Evolutionary conservation across 2,329 filamentous ascomycete species (phyloP), one percentile per base, ranked within the genome.

Genomic region (Trichoderma harzianum): DNA sequence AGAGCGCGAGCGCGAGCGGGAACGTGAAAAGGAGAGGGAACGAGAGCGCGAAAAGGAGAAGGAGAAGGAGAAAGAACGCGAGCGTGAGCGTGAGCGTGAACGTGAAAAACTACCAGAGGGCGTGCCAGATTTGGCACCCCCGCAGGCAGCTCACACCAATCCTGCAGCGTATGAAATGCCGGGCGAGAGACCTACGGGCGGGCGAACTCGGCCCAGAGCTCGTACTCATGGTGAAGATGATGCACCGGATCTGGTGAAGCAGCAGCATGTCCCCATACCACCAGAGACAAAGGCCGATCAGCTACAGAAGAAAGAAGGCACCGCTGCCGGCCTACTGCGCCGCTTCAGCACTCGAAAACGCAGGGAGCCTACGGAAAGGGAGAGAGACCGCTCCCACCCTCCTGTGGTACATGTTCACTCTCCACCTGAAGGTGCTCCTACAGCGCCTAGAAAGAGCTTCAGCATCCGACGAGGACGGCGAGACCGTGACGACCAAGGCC

Each of bases 221-320:
- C 89, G 96, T 75, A 98, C 96, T 0, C 95, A 98, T 78, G 96
- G 95, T 18, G 96, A 98, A 81, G 95, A 98, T 74, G 96, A 99
- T 72, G 88, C 93, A 12, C 87, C 91, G 0, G 93, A 97, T 63
- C 87, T 72, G 51, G 75, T 75, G 30, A 82, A 79, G 64, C 78
- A 76, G 32, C 65, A 74, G 1, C 75, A 76, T 28, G 71, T 74
- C 7, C 76, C 79, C 18, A 86, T 76, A 77, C 87, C 75, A 77
- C 88, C 76, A 77, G 87, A 91, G 30, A 86, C 89, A 26, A 88
- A 89, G 36, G 80, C 84, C 24, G 91, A 90, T 79, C 87, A 86
- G 11, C 85, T 89, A 6, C 84, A 85, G 64, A 95, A 93, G 83
- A 97, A 96, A 81, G 95, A 98, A 80, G 96, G 94, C 77, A 90